A percentile compares a stretch with the other conserved stretches of the same genome.
Evolutionary conservation across 179 eudicot species (phyloP).

Genomic region (Beta macrorhiza): DNA sequence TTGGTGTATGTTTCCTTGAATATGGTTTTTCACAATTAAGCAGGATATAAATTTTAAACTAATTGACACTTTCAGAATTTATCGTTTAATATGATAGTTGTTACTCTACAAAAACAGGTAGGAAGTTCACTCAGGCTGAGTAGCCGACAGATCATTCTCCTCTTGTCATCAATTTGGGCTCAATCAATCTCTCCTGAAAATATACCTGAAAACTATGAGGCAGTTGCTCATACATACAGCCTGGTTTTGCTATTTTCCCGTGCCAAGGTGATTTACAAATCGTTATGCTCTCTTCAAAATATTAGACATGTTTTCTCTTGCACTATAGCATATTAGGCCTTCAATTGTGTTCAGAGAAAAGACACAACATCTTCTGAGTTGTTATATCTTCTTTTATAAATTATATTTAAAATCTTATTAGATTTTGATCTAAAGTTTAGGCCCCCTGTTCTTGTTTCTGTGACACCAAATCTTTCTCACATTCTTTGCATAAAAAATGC

Average conservation of each 20-base stretch:
- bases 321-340: not conserved
- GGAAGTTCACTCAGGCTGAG: constrained; percentile 78
- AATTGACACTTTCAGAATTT: not conserved
- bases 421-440: not conserved
- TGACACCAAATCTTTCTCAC: not conserved
- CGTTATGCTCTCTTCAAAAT: not conserved
- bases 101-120: constrained; percentile 42
- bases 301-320: not conserved
- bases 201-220: constrained; percentile 86
- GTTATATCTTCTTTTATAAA: not conserved
- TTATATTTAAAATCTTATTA: constrained; percentile 5
- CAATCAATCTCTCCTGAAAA: constrained; percentile 85
- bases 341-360: not conserved
- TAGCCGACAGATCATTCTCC: constrained; percentile 78
- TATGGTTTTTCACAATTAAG: not conserved
- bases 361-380: not conserved
- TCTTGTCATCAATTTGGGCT: constrained; percentile 90
- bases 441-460: not conserved
- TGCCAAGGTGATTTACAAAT: constrained; percentile 58
- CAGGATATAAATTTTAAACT: not conserved
- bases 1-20: not conserved
- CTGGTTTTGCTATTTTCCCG: constrained; percentile 82
- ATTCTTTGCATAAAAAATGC: not conserved
- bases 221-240: constrained; percentile 97
- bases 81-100: constrained; percentile 13